Evolutionary conservation across 2,329 filamentous ascomycete species (phyloP).

Genomic region (Fusarium armeniacum): DNA sequence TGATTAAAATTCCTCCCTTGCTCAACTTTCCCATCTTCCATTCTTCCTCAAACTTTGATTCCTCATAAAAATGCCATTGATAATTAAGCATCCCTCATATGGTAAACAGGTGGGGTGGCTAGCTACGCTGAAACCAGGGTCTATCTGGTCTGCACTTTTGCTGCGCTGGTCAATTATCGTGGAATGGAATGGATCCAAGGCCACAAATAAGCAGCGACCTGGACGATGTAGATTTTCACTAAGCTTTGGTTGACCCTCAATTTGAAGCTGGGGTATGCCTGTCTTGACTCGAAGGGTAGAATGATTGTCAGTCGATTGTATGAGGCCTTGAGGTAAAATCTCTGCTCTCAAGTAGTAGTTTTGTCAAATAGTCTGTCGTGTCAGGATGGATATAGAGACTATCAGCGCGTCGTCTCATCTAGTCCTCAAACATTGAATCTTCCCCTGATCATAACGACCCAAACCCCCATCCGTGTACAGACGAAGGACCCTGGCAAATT

Average conservation of each 20-base stretch:
- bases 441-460: constrained; percentile 3
- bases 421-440: constrained; percentile 5
- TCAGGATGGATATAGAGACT: constrained; percentile 13
- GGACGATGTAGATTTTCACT: constrained; percentile 39
- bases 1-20: constrained; percentile 5
- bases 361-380: constrained; percentile 13
- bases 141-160: constrained; percentile 25
- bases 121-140: constrained; percentile 19
- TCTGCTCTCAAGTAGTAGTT: constrained; percentile 28
- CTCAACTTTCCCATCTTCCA: constrained; percentile 9
- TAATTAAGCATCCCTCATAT: constrained; percentile 30
- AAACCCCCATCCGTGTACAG: not conserved
- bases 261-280: constrained; percentile 41
- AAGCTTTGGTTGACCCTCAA: constrained; percentile 26
- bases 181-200: constrained; percentile 34
- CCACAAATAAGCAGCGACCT: constrained; percentile 40
- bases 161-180: constrained; percentile 33
- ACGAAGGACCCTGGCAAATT: not conserved
- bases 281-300: constrained; percentile 29
- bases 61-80: constrained; percentile 12
- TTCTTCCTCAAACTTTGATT: constrained; percentile 13
- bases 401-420: not conserved
- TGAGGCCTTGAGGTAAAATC: constrained; percentile 3
- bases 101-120: constrained; percentile 37
- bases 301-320: constrained; percentile 25